Evolutionary conservation across 352 stramenopile genomes (phyloP).

Genomic region (Pythium aquatile): DNA sequence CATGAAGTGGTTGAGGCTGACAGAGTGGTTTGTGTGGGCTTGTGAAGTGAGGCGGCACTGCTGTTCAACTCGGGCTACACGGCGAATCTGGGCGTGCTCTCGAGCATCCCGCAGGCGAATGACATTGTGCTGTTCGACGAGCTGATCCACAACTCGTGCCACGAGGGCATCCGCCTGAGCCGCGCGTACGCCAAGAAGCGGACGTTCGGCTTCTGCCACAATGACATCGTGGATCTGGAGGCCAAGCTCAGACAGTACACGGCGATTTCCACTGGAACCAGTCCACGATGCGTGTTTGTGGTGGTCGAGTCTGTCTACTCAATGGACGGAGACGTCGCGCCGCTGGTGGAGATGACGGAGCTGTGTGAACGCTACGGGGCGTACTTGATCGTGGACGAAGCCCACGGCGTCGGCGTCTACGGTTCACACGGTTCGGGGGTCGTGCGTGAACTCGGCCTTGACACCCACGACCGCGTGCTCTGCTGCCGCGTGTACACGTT

Average conservation of each 20-base stretch:
- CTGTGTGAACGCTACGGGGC: conserved; percentile 81
- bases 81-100: conserved; percentile 94
- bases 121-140: conserved; percentile 96
- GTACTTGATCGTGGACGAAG: conserved; percentile 96
- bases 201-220: conserved; percentile 87
- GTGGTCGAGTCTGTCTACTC: conserved; percentile 98
- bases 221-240: conserved; percentile 85
- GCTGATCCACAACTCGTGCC: conserved; percentile 95
- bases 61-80: conserved; percentile 98
- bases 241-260: conserved; percentile 49
- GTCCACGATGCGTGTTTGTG: conserved; percentile 79
- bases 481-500: conserved; percentile 94
- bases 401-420: conserved; percentile 92
- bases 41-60: conserved; percentile 77
- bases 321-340: conserved; percentile 97
- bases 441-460: conserved; percentile 64
- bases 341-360: conserved; percentile 82
- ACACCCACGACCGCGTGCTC: conserved; percentile 75
- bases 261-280: background rate
- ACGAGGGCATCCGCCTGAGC: conserved; percentile 92
- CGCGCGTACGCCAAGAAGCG: conserved; percentile 50
- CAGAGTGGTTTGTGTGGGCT: background rate
- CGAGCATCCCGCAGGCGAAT: conserved; percentile 83
- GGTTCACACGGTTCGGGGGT: conserved; percentile 75
- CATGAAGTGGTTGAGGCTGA: background rate